phyloP scores from a whole-genome alignment of 495 filamentous ascomycete species.

The Xylaria longipes region DNA sequence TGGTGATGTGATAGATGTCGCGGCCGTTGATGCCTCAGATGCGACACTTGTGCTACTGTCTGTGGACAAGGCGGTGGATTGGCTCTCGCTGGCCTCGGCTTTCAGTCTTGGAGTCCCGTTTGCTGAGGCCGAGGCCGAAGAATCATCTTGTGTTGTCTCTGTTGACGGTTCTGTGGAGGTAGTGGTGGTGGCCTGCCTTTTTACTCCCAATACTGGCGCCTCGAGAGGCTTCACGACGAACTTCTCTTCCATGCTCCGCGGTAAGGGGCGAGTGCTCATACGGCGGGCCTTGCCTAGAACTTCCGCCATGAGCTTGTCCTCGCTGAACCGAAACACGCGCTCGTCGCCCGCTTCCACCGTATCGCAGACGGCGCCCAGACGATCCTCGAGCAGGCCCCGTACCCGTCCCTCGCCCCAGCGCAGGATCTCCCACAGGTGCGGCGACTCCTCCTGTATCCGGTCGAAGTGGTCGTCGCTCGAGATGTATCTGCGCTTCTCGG shows the following conservation, averaged over 20 bases:
- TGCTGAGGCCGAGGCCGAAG: constrained; percentile 35
- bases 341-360: constrained; percentile 81
- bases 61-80: constrained; percentile 42
- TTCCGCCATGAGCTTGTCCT: constrained; percentile 69
- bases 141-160: constrained; percentile 36
- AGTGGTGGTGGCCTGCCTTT: constrained; percentile 55
- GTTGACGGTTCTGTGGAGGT: constrained; percentile 29
- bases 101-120: constrained; percentile 39
- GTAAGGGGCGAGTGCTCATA: constrained; percentile 70
- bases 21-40: constrained; percentile 51
- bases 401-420: constrained; percentile 48
- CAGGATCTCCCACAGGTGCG: constrained; percentile 64
- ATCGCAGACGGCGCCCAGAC: constrained; percentile 74
- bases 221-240: constrained; percentile 80
- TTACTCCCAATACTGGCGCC: constrained; percentile 71
- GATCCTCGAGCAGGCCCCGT: constrained; percentile 42
- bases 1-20: constrained; percentile 47
- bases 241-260: constrained; percentile 82
- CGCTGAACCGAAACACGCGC: constrained; percentile 77
- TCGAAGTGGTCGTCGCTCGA: constrained; percentile 84
- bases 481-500: constrained; percentile 70
- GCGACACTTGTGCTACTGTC: constrained; percentile 47
- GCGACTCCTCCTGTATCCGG: constrained; percentile 56
- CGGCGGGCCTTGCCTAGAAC: constrained; percentile 73
- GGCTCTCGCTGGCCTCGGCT: constrained; percentile 44